Base-by-base conservation (phyloP, 1,139 yeast genomes). In the Arxiozyma heterogenica region DNA sequence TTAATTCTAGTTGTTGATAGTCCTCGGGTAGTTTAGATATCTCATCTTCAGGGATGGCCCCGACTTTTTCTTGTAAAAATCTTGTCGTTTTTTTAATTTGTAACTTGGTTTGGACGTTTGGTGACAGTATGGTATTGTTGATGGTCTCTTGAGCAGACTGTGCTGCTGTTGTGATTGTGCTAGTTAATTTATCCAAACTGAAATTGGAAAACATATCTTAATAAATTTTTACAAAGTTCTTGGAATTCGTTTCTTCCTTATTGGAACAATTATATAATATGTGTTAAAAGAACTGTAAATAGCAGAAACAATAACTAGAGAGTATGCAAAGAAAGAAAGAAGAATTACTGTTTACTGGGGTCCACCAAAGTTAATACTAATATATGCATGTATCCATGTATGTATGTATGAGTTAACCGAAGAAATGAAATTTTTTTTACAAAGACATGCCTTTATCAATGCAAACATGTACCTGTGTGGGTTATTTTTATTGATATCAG, bases 21-120 rank as follows among this genome's bases (percentile, higher is more conserved):
- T 85, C 90, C 50, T 79, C 78, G 44, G 95, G 95, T 54, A 86
- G 75, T 66, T 85, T 88, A 58, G 86, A 80, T 52, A 77, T 77
- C n/a, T 57, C 59, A 15, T 51, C 38, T 58, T 84, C 91, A 58
- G 83, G 86, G 56, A 78, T 79, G 51, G 83, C 76, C 43, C 91
- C 93, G 56, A 85, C 78, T 61, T 73, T 78, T 69, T 86, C 94
- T 67, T 85, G 91, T 41, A 85, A 56, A 48, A 62, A 63, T 50
- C 68, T 63, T 22, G 64, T 64, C 27, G 64, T 65, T 25, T 67
- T 61, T 50, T 61, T 61, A n/a, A 67, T 53, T 4, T 67, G 61
- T 50, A 67, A 53, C 45, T 59, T 63, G 4, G 68, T 63, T 44
- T 65, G 64, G 18, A 65, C 67, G 53, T 66, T 69, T 42, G 63